These are phyloP conservation scores for Fusarium miscanthi DNA, from an alignment of 2,329 filamentous ascomycete genomes.

Conservation along the genomic window DNA sequence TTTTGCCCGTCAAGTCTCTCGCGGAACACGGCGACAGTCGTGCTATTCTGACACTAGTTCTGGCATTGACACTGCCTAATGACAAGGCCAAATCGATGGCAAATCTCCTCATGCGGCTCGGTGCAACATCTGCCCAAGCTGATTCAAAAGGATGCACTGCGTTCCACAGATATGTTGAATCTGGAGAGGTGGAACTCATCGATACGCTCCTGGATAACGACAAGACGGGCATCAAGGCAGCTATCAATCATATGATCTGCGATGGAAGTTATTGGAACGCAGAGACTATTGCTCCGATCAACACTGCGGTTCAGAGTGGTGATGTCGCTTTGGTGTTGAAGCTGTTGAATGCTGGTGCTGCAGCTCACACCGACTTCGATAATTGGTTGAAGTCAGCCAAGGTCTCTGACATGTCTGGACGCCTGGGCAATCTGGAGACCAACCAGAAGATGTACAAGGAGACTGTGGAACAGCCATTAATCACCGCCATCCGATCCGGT, in stretches of 20 bases:
- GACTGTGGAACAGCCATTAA: conserved; percentile 71
- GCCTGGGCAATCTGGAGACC: conserved; percentile 55
- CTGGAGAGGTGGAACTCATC: conserved; percentile 59
- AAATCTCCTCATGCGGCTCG: conserved; percentile 72
- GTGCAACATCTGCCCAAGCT: conserved; percentile 78
- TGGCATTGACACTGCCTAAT: conserved; percentile 73
- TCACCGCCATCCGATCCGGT: conserved; percentile 65
- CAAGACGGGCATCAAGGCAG: conserved; percentile 67
- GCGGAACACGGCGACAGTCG: conserved; percentile 62
- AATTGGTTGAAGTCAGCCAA: conserved; percentile 70
- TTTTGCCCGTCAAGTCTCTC: conserved; percentile 78
- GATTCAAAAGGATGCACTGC: conserved; percentile 73
- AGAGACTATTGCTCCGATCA: conserved; percentile 61
- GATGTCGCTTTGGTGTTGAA: conserved; percentile 66
- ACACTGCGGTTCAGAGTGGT: conserved; percentile 66
- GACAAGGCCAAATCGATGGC: conserved; percentile 74
- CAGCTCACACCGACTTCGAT: conserved; percentile 69
- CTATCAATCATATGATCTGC: conserved; percentile 73
- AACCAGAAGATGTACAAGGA: conserved; percentile 62
- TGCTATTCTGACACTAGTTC: conserved; percentile 75
- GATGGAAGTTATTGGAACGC: conserved; percentile 49
- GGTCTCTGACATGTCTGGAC: conserved; percentile 51
- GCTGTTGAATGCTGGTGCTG: conserved; percentile 72
- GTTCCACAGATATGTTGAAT: conserved; percentile 72
- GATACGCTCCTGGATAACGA: conserved; percentile 67